A percentile compares a stretch with the other conserved stretches of the same genome.
Evolutionary conservation across 441 rosid species (phyloP).

Genomic region (Viola pubescens): DNA sequence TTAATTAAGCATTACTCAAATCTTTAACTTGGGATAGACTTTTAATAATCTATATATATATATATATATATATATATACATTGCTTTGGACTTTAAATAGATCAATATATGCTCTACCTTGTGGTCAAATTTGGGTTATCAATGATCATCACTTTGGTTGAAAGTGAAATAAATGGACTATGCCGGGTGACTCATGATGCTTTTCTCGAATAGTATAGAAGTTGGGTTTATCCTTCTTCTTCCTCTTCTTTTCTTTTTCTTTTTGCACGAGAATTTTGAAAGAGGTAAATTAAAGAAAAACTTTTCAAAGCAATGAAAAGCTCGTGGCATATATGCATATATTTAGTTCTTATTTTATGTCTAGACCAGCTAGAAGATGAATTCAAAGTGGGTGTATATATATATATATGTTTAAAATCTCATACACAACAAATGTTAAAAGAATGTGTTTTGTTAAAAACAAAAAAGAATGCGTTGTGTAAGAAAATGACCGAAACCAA

Average conservation of each 20-base stretch:
- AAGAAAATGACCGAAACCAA: constrained; percentile 38
- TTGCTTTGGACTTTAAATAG: too few relatives aligned
- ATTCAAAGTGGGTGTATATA: constrained; percentile 4
- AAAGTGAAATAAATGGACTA: constrained; percentile 15
- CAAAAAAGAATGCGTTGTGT: too few relatives aligned
- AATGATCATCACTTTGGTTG: constrained; percentile 3
- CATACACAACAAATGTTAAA: background rate
- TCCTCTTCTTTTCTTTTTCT: constrained; percentile 9
- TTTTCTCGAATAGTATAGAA: constrained; percentile 3
- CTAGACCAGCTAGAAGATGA: background rate
- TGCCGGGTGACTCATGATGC: background rate
- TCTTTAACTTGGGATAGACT: too few relatives aligned
- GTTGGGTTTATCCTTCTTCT: constrained; percentile 8
- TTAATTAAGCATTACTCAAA: too few relatives aligned
- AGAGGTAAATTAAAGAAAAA: constrained; percentile 11
- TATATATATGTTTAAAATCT: constrained; percentile 9
- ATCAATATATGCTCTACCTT: too few relatives aligned
- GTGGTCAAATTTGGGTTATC: too few relatives aligned
- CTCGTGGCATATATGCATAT: constrained; percentile 3
- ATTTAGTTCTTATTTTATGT: constrained; percentile 1
- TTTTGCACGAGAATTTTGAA: constrained; percentile 20
- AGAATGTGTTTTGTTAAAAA: too few relatives aligned
- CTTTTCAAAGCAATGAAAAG: constrained; percentile 14
- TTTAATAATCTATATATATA: too few relatives aligned
- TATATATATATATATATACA: too few relatives aligned